Evolutionary conservation across 345 rosid genomes (phyloP), one percentile per base, ranked within the genome.

Genomic region (Populus ilicifolia): DNA sequence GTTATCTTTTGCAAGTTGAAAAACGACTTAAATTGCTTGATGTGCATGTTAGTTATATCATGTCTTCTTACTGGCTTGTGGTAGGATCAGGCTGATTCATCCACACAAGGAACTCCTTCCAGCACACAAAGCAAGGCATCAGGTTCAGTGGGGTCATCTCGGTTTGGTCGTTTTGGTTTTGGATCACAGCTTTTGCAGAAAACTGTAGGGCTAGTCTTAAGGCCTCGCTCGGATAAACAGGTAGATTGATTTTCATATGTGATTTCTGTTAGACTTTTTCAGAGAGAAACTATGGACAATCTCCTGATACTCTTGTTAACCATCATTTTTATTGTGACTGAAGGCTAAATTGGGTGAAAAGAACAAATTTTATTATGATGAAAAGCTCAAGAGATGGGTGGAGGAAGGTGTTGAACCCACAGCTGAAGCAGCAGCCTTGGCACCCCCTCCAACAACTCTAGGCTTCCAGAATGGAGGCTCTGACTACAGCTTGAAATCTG

Each of bases 361-460:
- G 80, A 96, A 96, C 83, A 91, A 90, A 79, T 96, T 96, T 79
- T 90, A 94, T 67, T 96, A 89, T 64, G 98, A 96, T 66, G 98
- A 92, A 77, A 94, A 94, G 73, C 94, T 90, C 33, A 96, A 94
- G 89, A 90, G 94, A 89, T 94, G 99, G 99, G 94, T 94, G 72
- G 98, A 96, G 87, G 97, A 87, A 87, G 99, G 99, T 71, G 99
- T 81, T 63, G 96, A 89, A 74, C 90, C 93, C 59, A 91, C 96
- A 70, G 90, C 97, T 29, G 96, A 92, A 81, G 97, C 91, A 85
- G 80, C 95, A 59, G 89, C 92, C 29, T 76, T 89, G 76, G 84
- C 97, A 44, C 98, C 98, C 73, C 99, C 99, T 79, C 99, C 99
- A 52, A 90, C 90, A 17, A 59, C 84, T n/a, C 71, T 91, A 63